Conservation (phyloP, 164 flowering plant species). For the Kingdonia uniflora region DNA sequence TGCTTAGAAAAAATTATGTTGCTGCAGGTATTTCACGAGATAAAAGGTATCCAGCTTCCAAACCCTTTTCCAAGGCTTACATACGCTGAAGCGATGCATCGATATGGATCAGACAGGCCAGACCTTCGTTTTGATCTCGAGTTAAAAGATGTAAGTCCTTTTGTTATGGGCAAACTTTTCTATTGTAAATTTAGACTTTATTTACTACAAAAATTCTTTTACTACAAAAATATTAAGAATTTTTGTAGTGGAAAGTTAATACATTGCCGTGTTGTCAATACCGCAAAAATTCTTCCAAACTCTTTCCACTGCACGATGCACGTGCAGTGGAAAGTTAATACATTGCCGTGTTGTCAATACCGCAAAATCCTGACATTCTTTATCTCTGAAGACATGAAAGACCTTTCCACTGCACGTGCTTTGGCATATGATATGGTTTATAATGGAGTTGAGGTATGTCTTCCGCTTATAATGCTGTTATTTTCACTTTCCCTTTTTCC, state of each 20-base stretch:
- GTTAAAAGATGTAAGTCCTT: slow-evolving; percentile 56
- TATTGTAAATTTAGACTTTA: too few relatives aligned
- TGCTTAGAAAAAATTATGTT: background rate
- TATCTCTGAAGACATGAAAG: slow-evolving; percentile 71
- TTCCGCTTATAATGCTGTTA: background rate
- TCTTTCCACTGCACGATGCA: too few relatives aligned
- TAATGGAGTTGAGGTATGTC: slow-evolving; percentile 89
- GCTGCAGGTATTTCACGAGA: slow-evolving; percentile 66
- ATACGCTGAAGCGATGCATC: slow-evolving; percentile 78
- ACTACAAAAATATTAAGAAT: too few relatives aligned
- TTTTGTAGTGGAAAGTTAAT: too few relatives aligned
- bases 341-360: too few relatives aligned
- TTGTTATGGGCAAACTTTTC: slow-evolving; percentile 7
- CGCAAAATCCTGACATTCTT: too few relatives aligned
- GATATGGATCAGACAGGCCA: slow-evolving; percentile 89
- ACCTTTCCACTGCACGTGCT: slow-evolving; percentile 89
- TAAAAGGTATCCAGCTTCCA: slow-evolving; percentile 72
- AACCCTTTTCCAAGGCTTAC: slow-evolving; percentile 86
- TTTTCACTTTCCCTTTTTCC: too few relatives aligned
- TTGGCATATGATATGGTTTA: slow-evolving; percentile 99
- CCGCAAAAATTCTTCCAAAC: too few relatives aligned
- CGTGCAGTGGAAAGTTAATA: too few relatives aligned
- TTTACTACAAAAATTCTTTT: too few relatives aligned
- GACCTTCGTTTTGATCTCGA: slow-evolving; percentile 79
- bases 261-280: too few relatives aligned